Percentiles rank a stretch among this genome's conserved stretches.
These are phyloP conservation scores for Xylariaceae sp. DNA, from an alignment of 2,329 filamentous ascomycete species.

Conservation along the genomic window DNA sequence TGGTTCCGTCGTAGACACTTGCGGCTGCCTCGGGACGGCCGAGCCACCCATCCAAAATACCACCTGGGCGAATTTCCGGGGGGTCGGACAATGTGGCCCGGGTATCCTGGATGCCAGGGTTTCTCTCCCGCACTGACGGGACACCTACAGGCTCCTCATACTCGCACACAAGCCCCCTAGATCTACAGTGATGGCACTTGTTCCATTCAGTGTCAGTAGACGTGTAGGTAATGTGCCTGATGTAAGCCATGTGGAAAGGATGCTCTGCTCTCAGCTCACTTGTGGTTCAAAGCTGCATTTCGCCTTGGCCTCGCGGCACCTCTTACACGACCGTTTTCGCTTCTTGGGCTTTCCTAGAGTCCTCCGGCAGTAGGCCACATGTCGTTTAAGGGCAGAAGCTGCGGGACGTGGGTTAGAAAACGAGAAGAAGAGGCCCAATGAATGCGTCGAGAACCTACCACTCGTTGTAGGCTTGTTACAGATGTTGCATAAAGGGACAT, in stretches of 20 bases:
- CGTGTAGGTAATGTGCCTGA: background rate
- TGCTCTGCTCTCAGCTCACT: slow-evolving; percentile 8
- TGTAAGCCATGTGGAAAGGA: background rate
- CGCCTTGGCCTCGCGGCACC: slow-evolving; percentile 23
- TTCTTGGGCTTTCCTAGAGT: slow-evolving; percentile 18
- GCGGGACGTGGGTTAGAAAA: slow-evolving; percentile 2
- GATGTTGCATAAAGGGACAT: slow-evolving; percentile 20
- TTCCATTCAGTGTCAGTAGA: slow-evolving; percentile 1
- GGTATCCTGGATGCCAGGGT: slow-evolving; percentile 1
- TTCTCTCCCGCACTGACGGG: background rate
- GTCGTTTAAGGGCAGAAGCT: slow-evolving; percentile 24
- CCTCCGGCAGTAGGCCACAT: slow-evolving; percentile 24
- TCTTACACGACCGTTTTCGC: slow-evolving; percentile 23
- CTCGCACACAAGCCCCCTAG: slow-evolving; percentile 19
- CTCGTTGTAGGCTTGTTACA: slow-evolving; percentile 24
- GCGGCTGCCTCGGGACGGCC: background rate
- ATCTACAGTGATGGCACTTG: slow-evolving; percentile 19
- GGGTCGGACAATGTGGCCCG: slow-evolving; percentile 7
- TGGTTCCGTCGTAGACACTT: background rate
- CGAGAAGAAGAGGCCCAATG: background rate
- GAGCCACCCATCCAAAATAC: slow-evolving; percentile 1
- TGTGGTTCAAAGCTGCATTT: slow-evolving; percentile 24
- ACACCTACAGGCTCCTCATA: slow-evolving; percentile 17
- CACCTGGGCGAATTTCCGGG: slow-evolving; percentile 8
- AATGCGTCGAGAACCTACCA: slow-evolving; percentile 12